Conservation (phyloP, 2,329 filamentous ascomycete genomes). For the Aspergillus unguis region DNA sequence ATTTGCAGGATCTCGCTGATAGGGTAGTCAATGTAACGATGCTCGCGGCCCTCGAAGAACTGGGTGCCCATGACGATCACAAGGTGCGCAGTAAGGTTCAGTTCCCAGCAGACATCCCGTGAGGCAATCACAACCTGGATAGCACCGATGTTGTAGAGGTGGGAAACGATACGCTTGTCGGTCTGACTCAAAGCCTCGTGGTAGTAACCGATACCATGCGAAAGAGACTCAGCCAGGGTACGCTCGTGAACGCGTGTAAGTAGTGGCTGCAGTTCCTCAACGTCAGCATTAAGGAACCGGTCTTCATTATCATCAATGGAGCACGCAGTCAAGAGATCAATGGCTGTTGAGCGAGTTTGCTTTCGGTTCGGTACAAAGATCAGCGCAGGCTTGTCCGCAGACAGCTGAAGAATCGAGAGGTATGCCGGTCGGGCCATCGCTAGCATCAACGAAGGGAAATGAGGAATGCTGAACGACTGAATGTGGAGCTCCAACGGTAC, state of each 20-base stretch:
- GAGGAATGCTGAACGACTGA: conserved; percentile 91
- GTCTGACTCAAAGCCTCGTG: conserved; percentile 86
- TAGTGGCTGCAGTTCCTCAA: conserved; percentile 76
- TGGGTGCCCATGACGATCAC: conserved; percentile 98
- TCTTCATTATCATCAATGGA: conserved; percentile 88
- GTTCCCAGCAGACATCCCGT: conserved; percentile 93
- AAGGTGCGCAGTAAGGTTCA: conserved; percentile 81
- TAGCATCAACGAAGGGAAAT: conserved; percentile 97
- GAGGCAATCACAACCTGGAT: conserved; percentile 81
- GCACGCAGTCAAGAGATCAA: conserved; percentile 84
- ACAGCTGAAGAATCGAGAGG: conserved; percentile 80
- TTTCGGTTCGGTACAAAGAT: conserved; percentile 92
- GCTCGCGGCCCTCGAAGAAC: conserved; percentile 93
- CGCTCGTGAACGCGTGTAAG: conserved; percentile 81
- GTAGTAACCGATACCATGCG: conserved; percentile 94
- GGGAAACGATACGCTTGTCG: conserved; percentile 90
- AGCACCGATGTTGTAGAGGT: conserved; percentile 83
- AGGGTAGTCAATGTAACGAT: conserved; percentile 94
- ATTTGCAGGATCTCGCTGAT: conserved; percentile 94
- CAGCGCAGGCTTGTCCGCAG: conserved; percentile 82
- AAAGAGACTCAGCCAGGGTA: conserved; percentile 80
- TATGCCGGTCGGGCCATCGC: conserved; percentile 97
- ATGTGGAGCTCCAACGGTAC: conserved; percentile 90
- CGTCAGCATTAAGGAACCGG: conserved; percentile 81
- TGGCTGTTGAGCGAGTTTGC: conserved; percentile 81